Conservation (phyloP, 768 basidiomycete genomes). For the Mycena capillaripes region DNA sequence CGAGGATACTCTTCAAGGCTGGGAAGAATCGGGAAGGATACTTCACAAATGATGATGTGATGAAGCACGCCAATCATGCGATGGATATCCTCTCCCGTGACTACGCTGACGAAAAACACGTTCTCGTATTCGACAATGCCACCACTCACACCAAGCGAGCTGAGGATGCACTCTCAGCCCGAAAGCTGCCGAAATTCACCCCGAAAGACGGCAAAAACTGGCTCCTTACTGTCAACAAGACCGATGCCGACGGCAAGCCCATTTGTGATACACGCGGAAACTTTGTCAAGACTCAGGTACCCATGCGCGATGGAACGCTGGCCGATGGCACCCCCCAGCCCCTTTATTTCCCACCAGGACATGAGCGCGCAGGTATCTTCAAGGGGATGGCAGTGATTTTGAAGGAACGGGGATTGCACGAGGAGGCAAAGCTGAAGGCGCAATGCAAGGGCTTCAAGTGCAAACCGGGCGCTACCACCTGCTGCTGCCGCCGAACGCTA, state of each 20-base stretch:
- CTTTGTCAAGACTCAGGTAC: constrained; percentile 33
- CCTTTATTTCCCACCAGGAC: constrained; percentile 49
- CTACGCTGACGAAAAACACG: constrained; percentile 48
- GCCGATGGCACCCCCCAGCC: constrained; percentile 43
- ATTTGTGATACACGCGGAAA: constrained; percentile 42
- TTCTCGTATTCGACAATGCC: constrained; percentile 48
- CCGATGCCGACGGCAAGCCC: constrained; percentile 39
- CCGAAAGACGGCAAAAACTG: constrained; percentile 32
- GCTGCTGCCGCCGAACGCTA: constrained; percentile 46
- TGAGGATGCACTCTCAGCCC: constrained; percentile 41
- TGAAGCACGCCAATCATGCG: constrained; percentile 40
- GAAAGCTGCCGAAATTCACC: constrained; percentile 7
- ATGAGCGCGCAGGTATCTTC: constrained; percentile 42
- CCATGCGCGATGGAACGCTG: constrained; percentile 20
- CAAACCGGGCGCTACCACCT: constrained; percentile 31
- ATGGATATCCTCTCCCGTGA: constrained; percentile 39
- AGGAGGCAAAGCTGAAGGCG: constrained; percentile 31
- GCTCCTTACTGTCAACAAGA: constrained; percentile 36
- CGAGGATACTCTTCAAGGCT: constrained; percentile 39
- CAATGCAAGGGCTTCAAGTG: constrained; percentile 50
- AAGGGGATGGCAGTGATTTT: constrained; percentile 37
- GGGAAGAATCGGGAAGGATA: constrained; percentile 49
- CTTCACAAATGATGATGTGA: constrained; percentile 47
- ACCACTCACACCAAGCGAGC: constrained; percentile 51
- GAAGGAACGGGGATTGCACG: constrained; percentile 39